phyloP scores from a whole-genome alignment of 139 green algal genomes.

The Asterochloris erici region DNA sequence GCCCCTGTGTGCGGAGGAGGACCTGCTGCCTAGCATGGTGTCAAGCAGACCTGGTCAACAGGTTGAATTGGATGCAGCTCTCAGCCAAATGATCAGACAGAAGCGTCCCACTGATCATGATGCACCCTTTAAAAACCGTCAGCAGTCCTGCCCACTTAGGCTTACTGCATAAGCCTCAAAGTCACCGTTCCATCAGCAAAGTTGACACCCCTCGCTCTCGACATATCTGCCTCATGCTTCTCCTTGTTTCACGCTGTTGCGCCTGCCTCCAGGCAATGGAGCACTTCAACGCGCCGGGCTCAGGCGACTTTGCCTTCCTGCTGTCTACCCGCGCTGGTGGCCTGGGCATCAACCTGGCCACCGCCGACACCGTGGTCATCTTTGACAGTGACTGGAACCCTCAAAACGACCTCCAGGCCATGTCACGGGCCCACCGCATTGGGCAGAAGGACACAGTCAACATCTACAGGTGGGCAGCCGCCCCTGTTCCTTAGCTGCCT shows the following conservation, averaged over 20 bases:
- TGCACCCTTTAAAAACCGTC: too few species aligned
- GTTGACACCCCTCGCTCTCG: background rate
- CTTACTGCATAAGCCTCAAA: too few species aligned
- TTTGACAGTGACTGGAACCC: conserved; percentile 68
- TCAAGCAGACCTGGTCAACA: too few species aligned
- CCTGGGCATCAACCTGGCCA: conserved; percentile 89
- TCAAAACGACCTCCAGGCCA: conserved; percentile 88
- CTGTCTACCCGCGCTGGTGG: conserved; percentile 87
- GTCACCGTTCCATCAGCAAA: too few species aligned
- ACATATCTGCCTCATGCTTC: background rate
- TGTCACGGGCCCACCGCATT: conserved; percentile 92
- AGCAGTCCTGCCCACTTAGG: too few species aligned
- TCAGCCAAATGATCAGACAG: too few species aligned
- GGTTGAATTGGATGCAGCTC: too few species aligned
- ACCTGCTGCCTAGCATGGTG: too few species aligned
- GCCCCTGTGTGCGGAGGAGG: too few species aligned
- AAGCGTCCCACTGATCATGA: too few species aligned
- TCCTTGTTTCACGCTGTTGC: background rate
- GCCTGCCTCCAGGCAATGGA: conserved; percentile 75
- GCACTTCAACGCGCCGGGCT: conserved; percentile 88
- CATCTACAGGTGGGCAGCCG: conserved; percentile 77
- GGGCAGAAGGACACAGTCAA: conserved; percentile 93
- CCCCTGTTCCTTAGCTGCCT: too few species aligned
- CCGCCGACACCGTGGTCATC: conserved; percentile 81
- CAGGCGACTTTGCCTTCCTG: conserved; percentile 91